Evolutionary conservation across 805 yeast genomes (phyloP).

Genomic region (Candida nanaspora): DNA sequence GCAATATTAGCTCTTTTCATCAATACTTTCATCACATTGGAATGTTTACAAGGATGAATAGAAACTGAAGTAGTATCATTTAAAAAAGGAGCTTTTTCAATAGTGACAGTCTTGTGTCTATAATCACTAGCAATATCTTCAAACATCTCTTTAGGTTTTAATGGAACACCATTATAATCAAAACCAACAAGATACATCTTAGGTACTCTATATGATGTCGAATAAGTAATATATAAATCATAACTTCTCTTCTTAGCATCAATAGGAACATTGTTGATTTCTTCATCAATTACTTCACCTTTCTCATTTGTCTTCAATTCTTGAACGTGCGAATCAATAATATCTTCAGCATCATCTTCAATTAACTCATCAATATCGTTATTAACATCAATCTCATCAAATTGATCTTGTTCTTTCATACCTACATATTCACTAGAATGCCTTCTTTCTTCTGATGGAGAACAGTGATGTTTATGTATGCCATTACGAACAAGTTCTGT

Average conservation of each 20-base stretch:
- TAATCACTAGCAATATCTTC: constrained; percentile 91
- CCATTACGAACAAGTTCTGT: constrained; percentile 12
- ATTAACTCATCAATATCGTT: constrained; percentile 33
- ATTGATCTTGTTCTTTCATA: constrained; percentile 14
- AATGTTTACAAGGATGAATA: constrained; percentile 94
- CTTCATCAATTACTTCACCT: constrained; percentile 27
- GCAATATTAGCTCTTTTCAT: constrained; percentile 66
- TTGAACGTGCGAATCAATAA: constrained; percentile 6
- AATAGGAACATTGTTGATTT: constrained; percentile 23
- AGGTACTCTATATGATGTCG: constrained; percentile 94
- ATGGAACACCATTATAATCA: constrained; percentile 74
- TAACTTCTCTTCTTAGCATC: constrained; percentile 55
- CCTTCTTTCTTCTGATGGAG: constrained; percentile 16
- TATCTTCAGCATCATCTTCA: constrained; percentile 25
- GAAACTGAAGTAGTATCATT: constrained; percentile 73
- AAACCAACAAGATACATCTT: constrained; percentile 89
- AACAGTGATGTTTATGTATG: constrained; percentile 8
- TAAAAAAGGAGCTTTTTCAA: constrained; percentile 84
- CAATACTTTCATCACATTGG: constrained; percentile 86
- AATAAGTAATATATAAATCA: constrained; percentile 85
- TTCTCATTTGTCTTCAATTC: constrained; percentile 11
- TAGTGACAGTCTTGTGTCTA: constrained; percentile 92
- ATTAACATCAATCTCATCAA: constrained; percentile 29
- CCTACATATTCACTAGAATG: constrained; percentile 17
- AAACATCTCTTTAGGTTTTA: constrained; percentile 85